Evolutionary conservation across 129 eudicot species (phyloP).

Genomic region (Centrapalus pauciflorus): DNA sequence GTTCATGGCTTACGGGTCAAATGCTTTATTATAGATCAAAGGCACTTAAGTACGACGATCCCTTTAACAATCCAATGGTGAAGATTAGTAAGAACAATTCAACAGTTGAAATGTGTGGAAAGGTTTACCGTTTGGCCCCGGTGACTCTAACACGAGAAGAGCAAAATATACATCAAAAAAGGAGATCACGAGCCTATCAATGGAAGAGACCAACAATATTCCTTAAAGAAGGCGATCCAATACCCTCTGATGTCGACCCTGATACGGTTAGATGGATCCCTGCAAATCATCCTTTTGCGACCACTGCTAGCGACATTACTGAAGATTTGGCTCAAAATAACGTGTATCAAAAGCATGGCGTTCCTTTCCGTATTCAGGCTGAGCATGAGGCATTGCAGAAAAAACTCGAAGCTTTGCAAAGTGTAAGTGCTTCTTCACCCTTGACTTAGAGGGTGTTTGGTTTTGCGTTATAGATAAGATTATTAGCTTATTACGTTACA

Average conservation of each 20-base stretch:
- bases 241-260: conserved; percentile 97
- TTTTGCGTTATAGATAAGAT: too few species aligned
- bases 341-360: conserved; percentile 94
- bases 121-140: conserved; percentile 87
- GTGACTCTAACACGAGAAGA: conserved; percentile 86
- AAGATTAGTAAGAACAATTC: conserved; percentile 73
- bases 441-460: not conserved
- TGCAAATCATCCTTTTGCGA: conserved; percentile 97
- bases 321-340: conserved; percentile 94
- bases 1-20: not conserved
- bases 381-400: conserved; percentile 97
- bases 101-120: conserved; percentile 94
- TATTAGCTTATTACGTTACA: too few species aligned
- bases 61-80: conserved; percentile 91
- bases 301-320: conserved; percentile 87
- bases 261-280: conserved; percentile 98
- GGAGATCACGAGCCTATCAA: conserved; percentile 97
- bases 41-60: conserved; percentile 84
- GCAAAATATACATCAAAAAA: conserved; percentile 69
- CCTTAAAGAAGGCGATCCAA: conserved; percentile 82
- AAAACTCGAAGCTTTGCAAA: conserved; percentile 89
- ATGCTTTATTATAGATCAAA: conserved; percentile 45
- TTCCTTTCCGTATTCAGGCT: conserved; percentile 95
- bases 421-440: conserved; percentile 44
- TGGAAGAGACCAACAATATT: conserved; percentile 92